Percentiles rank a stretch among this genome's conserved stretches.
Evolutionary conservation across 208 protist genomes (phyloP).

Genomic region (Endotrypanum monterogeii): DNA sequence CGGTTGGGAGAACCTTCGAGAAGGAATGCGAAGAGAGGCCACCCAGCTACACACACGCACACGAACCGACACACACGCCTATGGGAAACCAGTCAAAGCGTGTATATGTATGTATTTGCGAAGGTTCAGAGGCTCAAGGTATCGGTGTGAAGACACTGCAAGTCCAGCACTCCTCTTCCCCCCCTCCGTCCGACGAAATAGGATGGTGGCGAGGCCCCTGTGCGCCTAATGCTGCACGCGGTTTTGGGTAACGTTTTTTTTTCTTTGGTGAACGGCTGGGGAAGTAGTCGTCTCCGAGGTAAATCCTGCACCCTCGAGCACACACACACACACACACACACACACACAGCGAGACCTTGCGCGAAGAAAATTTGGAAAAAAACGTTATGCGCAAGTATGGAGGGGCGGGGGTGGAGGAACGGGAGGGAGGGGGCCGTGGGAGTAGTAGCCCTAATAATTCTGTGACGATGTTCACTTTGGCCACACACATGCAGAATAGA

Average conservation of each 20-base stretch:
- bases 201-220: not conserved
- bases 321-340: not conserved
- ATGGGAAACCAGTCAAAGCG: too few relatives aligned
- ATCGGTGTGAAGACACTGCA: too few relatives aligned
- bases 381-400: not conserved
- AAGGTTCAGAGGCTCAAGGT: too few relatives aligned
- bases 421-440: not conserved
- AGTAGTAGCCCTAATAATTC: not conserved
- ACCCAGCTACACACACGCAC: too few relatives aligned
- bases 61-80: too few relatives aligned
- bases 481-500: not conserved
- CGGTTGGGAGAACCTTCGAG: not conserved
- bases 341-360: not conserved
- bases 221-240: not conserved
- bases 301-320: too few relatives aligned
- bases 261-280: not conserved
- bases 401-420: too few relatives aligned
- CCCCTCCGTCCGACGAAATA: too few relatives aligned
- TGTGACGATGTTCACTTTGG: not conserved
- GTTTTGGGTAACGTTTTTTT: not conserved
- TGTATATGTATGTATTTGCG: too few relatives aligned
- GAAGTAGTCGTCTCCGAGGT: too few relatives aligned
- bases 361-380: not conserved
- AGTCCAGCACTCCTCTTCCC: too few relatives aligned
- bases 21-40: too few relatives aligned